Base-by-base conservation (phyloP, 345 rosid genomes). In the Mercurialis annua region DNA sequence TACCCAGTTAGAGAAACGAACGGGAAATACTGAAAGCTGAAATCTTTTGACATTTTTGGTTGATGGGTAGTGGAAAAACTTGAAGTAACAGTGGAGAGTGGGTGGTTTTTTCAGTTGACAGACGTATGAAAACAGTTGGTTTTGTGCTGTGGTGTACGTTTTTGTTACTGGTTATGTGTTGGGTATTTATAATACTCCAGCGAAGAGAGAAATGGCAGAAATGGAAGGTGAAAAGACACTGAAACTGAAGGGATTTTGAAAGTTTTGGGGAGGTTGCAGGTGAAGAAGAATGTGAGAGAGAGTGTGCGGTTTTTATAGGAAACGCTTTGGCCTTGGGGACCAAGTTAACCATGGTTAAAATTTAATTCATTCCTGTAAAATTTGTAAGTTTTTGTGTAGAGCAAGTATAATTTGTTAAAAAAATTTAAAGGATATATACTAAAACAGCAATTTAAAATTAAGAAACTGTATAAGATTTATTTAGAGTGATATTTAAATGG, bases 1-100 rank as follows among this genome's bases (percentile, higher is more conserved):
- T 49, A 58, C 36, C 33, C 70, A 52, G 64, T 59, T 51, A 24
- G 52, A 59, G 58, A 69, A 46, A 56, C 12, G 57, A 80, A 71
- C 9, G 70, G 62, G 55, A 66, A 53, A 29, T 26, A 40, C 38
- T 66, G 62, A 26, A 66, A 53, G 9, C 29, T 33, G 34, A 66
- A 55, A 0, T 42, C 52, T 66, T 49, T 34, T 8, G 70, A 66
- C 70, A 66, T 66, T 53, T 20, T 52, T 49, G 26, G 6, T 33
- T 15, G 26, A 40, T 21, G 64, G 36, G 24, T 44, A 62, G 65
- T 44, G 40, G 64, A 24, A n/a, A 60, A 23, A 24, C 0, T 5
- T 10, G 8, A 4, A 43, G 11, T 6, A 62, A 15, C 5, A 16
- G 8, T 23, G 18, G 6, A 17, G 17, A 43, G 12, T 4, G 18